Evolutionary conservation across 1,139 yeast genomes (phyloP), one percentile per base, ranked within the genome.

Genomic region (Yamadazyma diospyri): DNA sequence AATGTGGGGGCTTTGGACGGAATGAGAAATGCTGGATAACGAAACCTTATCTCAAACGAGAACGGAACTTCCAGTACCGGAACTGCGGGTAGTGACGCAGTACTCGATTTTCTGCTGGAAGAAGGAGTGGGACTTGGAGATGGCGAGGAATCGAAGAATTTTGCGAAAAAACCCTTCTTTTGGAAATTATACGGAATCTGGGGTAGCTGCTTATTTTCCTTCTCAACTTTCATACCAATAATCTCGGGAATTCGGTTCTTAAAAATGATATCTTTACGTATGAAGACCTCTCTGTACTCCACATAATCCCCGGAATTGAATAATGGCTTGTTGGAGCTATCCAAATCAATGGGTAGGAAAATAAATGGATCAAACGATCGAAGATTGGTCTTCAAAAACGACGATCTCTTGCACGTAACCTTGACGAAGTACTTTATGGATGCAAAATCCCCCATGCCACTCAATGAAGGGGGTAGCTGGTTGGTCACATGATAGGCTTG

Each of bases 341-440:
- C 61, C 16, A 58, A 41, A 45, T 78, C 83, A 33, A 75, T 57
- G 0, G 83, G 84, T 21, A 73, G 48, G 39, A 78, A 75, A 2
- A 61, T 56, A 43, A 79, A 75, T 2, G 80, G 79, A 34, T 68
- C 72, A 28, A 51, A 53, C 5, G 69, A 55, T 29, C 83, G 56
- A 25, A 72, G 51, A 41, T 76, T 78, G 25, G 67, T 41, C 40
- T 73, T 74, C 34, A 78, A 53, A 29, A 78, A 48, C 4, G 80
- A 69, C 1, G 81, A 60, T 34, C 81, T 54, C 38, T 71, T 74
- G 30, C 79, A 77, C 0, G 84, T 78, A 7, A 68, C 83, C 48
- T 78, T 78, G 35, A 79, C 61, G 45, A 68, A 76, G 47, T 78
- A 78, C 28, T 64, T 61, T 27, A 79, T 55, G 3, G 62, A 53